Base-by-base conservation (phyloP, 495 filamentous ascomycete species). In the Trichocladium antarcticum region DNA sequence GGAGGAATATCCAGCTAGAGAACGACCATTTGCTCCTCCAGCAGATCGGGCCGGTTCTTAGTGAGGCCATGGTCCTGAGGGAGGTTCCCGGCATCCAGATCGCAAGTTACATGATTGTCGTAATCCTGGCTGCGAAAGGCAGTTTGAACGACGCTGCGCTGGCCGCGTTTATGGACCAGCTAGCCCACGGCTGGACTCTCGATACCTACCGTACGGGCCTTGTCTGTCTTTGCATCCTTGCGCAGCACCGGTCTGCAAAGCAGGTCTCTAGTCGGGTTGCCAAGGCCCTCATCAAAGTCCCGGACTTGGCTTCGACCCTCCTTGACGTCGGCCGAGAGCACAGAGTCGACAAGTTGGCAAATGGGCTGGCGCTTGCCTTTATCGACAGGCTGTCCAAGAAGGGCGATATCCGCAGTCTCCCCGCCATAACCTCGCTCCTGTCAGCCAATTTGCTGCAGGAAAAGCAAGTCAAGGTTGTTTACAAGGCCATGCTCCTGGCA, bases 61-160 rank as follows among this genome's bases (percentile, higher is more conserved):
- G 86, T 47, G 78, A 85, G 41, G 82, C 79, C 5, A 74, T 97
- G 39, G 72, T 76, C 11, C 76, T 89, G 69, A 80, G 80, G 50
- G 76, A 82, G 27, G 74, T 80, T 0, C 76, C 87, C 0, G 84
- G 90, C 45, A 69, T 95, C 35, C 79, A 86, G 41, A 75, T 90
- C 52, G 87, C 82, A 17, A 87, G 81, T 57, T 96, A 94, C 60
- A 95, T 94, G 87, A 77, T 96, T 21, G 73, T 87, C 20, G 81
- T 85, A 0, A 77, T 96, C 45, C 70, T 97, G 44, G 88, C 82
- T 8, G 81, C 86, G 17, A 97, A 95, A 62, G 78, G 81, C 8
- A 70, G 72, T 19, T 73, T 96, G 14, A 75, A 82, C 21, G 87
- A 95, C 54, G 76, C 75, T 41, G 75, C 87, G 4, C 65, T 96